Conservation (phyloP, 2,329 filamentous ascomycete species). For the Alternaria consortialis region DNA sequence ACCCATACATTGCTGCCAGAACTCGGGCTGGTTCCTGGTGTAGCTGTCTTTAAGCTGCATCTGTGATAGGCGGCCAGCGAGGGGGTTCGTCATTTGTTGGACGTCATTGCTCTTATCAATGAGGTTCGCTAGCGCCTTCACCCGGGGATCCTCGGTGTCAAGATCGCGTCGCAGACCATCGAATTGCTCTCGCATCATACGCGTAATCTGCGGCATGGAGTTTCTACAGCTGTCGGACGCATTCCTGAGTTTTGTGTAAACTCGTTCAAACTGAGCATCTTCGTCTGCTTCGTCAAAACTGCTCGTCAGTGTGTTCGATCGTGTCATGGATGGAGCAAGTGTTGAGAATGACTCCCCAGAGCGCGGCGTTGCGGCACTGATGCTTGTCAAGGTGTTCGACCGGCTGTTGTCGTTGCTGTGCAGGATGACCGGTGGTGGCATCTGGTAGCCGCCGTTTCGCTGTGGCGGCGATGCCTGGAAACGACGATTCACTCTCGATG, state of each 20-base stretch:
- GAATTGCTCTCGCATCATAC: constrained; percentile 40
- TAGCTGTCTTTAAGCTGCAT: constrained; percentile 88
- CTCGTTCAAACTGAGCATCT: constrained; percentile 81
- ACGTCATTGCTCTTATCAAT: constrained; percentile 75
- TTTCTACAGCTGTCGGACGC: constrained; percentile 78
- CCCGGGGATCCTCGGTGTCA: constrained; percentile 45
- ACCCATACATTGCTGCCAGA: constrained; percentile 76
- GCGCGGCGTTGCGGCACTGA: constrained; percentile 70
- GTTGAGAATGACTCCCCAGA: constrained; percentile 83
- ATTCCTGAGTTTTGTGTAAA: constrained; percentile 78
- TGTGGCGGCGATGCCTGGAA: constrained; percentile 47
- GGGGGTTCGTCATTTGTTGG: constrained; percentile 75
- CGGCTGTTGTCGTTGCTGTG: constrained; percentile 60
- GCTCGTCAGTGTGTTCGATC: constrained; percentile 64
- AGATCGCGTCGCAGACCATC: constrained; percentile 42
- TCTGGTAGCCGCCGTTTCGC: constrained; percentile 42
- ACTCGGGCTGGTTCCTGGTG: constrained; percentile 70
- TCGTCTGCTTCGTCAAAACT: constrained; percentile 73
- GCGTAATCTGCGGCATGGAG: constrained; percentile 67
- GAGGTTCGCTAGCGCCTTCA: constrained; percentile 62
- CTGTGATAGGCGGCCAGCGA: constrained; percentile 76
- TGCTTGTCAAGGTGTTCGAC: constrained; percentile 62
- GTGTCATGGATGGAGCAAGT: constrained; percentile 56
- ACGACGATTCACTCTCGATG: constrained; percentile 37
- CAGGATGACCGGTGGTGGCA: constrained; percentile 53